These are phyloP conservation scores for Heterobasidion irregulare DNA, from an alignment of 1,284 basidiomycete genomes.

Conservation along the genomic window DNA sequence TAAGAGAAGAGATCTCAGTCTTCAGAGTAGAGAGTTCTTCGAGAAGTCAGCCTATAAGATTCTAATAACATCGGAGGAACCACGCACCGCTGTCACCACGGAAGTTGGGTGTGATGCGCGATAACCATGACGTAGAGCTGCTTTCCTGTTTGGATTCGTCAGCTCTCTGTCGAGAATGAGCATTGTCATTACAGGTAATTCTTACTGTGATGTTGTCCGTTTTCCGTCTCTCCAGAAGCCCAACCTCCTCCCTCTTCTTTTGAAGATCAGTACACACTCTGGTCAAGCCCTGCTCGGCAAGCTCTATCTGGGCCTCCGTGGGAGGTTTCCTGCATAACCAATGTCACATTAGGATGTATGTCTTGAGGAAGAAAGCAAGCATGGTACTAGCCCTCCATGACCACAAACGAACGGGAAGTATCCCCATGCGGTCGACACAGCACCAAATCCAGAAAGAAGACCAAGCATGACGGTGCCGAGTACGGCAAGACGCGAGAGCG, in stretches of 20 bases:
- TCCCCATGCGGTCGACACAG: slow-evolving; percentile 56
- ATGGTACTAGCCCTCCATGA: slow-evolving; percentile 15
- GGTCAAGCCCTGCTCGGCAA: slow-evolving; percentile 41
- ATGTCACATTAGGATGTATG: background rate
- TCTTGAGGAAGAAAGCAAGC: background rate
- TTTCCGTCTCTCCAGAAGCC: slow-evolving; percentile 1
- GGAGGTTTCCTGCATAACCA: slow-evolving; percentile 23
- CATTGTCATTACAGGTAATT: background rate
- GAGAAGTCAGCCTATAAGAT: background rate
- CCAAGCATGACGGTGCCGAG: slow-evolving; percentile 68
- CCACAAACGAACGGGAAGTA: slow-evolving; percentile 25
- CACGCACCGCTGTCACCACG: slow-evolving; percentile 35
- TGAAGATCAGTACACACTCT: slow-evolving; percentile 43
- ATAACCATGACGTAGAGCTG: slow-evolving; percentile 29
- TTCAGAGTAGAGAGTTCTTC: slow-evolving; percentile 24
- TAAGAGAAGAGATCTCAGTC: slow-evolving; percentile 55
- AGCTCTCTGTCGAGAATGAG: background rate
- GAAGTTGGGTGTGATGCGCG: slow-evolving; percentile 37
- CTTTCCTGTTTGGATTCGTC: slow-evolving; percentile 15
- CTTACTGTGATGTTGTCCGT: slow-evolving; percentile 6
- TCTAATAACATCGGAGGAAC: background rate
- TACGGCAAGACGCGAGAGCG: slow-evolving; percentile 60
- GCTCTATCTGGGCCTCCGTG: slow-evolving; percentile 39
- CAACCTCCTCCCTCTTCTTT: slow-evolving; percentile 7
- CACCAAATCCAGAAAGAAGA: slow-evolving; percentile 66